Evolutionary conservation across 2,329 filamentous ascomycete genomes (phyloP), one percentile per base, ranked within the genome.

Genomic region (Alternaria longipes): DNA sequence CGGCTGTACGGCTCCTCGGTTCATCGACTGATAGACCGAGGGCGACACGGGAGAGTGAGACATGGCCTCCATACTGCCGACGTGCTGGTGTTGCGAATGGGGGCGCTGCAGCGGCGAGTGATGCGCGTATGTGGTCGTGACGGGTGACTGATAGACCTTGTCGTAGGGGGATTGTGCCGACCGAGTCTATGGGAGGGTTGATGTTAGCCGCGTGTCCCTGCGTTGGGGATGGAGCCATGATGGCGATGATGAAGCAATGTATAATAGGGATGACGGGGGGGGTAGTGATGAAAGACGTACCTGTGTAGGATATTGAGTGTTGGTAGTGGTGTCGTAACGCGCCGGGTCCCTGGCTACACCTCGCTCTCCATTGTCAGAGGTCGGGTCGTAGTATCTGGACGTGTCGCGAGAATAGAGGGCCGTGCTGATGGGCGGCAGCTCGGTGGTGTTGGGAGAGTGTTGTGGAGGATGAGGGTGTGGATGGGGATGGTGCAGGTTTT

Each of bases 341-440:
- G 74, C 66, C 44, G 71, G 66, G 59, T 66, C 60, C 42, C 76
- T 74, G 40, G 57, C 72, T 75, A 76, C 34, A 62, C 63, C 44
- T 63, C 72, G 71, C 59, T 75, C 68, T 66, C 80, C 79, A 70
- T 81, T 78, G 67, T 84, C 82, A 59, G 79, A 80, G 42, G 80
- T 82, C 8, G 82, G 83, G 70, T 84, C 83, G 76, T 84, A 84
- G 76, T 84, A 84, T 70, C 79, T 79, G 55, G 80, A 79, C 18
- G 75, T 74, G 63, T 81, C 79, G 72, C 80, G 80, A 55, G 69
- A 54, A 66, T 79, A 78, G 64, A 78, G 63, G 70, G 76, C 76
- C 58, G 77, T 74, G 71, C 68, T 73, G 69, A 80, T 76, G 66
- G 79, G 73, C 62, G 79, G 80, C 46, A 81, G 75, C 63, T 78